Percentiles rank a stretch among this genome's conserved stretches.
Evolutionary conservation across 2,329 filamentous ascomycete species (phyloP).

Genomic region (Pseudogymnoascus sp.): DNA sequence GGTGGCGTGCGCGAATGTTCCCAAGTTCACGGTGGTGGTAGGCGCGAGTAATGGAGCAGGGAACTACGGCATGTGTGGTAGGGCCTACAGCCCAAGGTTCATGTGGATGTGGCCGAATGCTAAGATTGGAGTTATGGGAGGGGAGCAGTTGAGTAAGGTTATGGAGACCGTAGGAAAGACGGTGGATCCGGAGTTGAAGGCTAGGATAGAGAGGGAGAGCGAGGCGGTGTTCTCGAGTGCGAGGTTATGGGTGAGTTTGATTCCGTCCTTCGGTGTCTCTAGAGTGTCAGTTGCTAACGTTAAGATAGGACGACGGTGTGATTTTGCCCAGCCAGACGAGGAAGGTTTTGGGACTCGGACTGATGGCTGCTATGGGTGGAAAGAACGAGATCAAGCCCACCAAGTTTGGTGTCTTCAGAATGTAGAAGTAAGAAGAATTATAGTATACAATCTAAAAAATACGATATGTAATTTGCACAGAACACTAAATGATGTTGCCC

Average conservation of each 20-base stretch:
- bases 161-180: constrained; percentile 91
- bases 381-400: constrained; percentile 55
- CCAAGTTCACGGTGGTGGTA: constrained; percentile 96
- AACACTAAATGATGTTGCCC: neutral
- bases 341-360: constrained; percentile 62
- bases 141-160: constrained; percentile 81
- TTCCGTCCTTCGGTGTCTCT: constrained; percentile 41
- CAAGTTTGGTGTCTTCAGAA: constrained; percentile 74
- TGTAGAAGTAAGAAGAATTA: constrained; percentile 45
- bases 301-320: constrained; percentile 62
- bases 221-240: constrained; percentile 84
- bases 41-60: constrained; percentile 88
- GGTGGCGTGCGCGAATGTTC: constrained; percentile 86
- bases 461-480: neutral
- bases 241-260: constrained; percentile 61
- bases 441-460: neutral
- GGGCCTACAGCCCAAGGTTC: constrained; percentile 85
- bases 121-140: constrained; percentile 87
- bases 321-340: constrained; percentile 72
- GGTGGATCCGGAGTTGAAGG: constrained; percentile 71
- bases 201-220: constrained; percentile 81
- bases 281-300: constrained; percentile 11
- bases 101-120: constrained; percentile 98
- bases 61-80: constrained; percentile 97
- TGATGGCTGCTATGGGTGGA: constrained; percentile 64